These are phyloP conservation scores for Ogataea hybrid DNA, from an alignment of 1,139 yeast genomes.

Conservation along the genomic window DNA sequence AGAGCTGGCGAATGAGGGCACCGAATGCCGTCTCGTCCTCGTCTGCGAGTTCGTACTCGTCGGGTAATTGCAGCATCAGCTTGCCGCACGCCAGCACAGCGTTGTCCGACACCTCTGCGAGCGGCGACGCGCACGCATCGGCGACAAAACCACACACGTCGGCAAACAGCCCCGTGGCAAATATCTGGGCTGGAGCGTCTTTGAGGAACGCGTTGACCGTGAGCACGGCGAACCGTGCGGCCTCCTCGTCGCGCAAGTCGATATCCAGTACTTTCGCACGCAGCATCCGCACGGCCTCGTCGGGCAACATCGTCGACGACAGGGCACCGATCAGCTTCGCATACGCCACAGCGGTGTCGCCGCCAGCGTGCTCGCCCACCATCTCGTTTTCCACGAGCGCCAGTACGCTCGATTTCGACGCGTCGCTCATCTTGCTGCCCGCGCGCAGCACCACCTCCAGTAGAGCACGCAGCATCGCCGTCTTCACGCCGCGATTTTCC, in stretches of 20 bases:
- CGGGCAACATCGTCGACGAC: slow-evolving; percentile 61
- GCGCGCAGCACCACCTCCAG: slow-evolving; percentile 80
- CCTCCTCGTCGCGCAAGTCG: slow-evolving; percentile 35
- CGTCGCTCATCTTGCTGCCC: slow-evolving; percentile 73
- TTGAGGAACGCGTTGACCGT: slow-evolving; percentile 78
- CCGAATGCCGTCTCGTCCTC: slow-evolving; percentile 37
- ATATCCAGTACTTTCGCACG: slow-evolving; percentile 56
- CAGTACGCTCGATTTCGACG: slow-evolving; percentile 67
- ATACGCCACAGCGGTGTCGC: slow-evolving; percentile 65
- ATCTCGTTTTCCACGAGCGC: slow-evolving; percentile 77
- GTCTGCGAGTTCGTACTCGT: slow-evolving; percentile 38
- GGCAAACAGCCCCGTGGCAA: slow-evolving; percentile 46
- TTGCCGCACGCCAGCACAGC: slow-evolving; percentile 86
- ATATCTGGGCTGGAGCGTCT: slow-evolving; percentile 66
- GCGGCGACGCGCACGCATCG: slow-evolving; percentile 43
- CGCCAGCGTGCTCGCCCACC: slow-evolving; percentile 32
- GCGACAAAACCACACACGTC: slow-evolving; percentile 51
- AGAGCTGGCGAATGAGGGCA: slow-evolving; percentile 40
- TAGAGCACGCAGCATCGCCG: slow-evolving; percentile 84
- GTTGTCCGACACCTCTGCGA: slow-evolving; percentile 68
- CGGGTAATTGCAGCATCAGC: slow-evolving; percentile 51
- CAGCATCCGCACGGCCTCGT: slow-evolving; percentile 64
- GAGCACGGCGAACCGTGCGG: slow-evolving; percentile 62
- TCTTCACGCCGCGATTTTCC: slow-evolving; percentile 62
- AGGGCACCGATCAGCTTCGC: slow-evolving; percentile 79